Conservation (phyloP, 306 rosid species). For the Morella rubra region DNA sequence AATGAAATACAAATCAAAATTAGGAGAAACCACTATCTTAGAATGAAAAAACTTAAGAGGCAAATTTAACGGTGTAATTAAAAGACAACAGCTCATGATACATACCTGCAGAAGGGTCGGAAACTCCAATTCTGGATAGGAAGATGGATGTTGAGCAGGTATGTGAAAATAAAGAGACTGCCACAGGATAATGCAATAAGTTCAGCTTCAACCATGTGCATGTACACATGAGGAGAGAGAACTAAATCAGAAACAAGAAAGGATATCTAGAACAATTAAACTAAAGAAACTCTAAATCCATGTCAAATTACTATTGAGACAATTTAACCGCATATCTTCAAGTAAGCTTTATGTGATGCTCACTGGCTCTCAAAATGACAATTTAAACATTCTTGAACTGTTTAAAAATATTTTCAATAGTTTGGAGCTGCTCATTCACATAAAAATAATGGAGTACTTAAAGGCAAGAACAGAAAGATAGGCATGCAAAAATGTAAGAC, state of each 20-base stretch:
- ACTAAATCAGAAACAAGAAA: background rate
- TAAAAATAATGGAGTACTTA: background rate
- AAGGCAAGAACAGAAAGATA: background rate
- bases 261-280: background rate
- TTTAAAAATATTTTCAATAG: background rate
- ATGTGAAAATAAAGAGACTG: constrained; percentile 89
- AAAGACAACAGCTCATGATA: constrained; percentile 18
- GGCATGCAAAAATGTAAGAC: background rate
- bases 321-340: background rate
- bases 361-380: background rate
- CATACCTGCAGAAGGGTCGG: constrained; percentile 92
- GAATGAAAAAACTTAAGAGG: background rate
- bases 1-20: background rate
- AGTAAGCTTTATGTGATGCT: background rate
- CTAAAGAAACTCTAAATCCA: background rate
- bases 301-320: background rate
- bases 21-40: background rate
- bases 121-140: constrained; percentile 86
- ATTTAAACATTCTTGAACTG: background rate
- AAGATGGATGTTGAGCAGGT: constrained; percentile 82
- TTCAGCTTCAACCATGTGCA: constrained; percentile 17
- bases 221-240: background rate
- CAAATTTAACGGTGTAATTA: background rate
- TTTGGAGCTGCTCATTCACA: background rate
- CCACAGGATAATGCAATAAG: constrained; percentile 29